These are phyloP conservation scores for Cladosporium phlei DNA, from an alignment of 2,329 filamentous ascomycete genomes.

Conservation along the genomic window DNA sequence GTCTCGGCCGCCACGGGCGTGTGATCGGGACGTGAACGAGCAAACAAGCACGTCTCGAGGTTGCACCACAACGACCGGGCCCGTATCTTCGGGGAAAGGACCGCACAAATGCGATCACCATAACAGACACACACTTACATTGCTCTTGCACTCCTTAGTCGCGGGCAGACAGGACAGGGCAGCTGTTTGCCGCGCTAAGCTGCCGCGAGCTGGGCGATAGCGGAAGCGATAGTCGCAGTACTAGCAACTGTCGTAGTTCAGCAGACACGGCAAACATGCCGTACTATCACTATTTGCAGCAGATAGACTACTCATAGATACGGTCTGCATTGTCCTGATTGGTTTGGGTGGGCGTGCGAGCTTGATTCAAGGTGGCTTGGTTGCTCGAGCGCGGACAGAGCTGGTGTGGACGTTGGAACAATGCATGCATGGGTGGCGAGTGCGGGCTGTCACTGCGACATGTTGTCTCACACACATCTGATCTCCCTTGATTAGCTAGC, in stretches of 20 bases:
- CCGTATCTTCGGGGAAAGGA: slow-evolving; percentile 3
- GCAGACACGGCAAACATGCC: too few species aligned
- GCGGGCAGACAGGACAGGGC: slow-evolving; percentile 4
- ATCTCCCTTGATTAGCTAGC: slow-evolving; percentile 7
- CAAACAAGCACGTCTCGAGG: slow-evolving; percentile 4
- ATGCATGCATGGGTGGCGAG: slow-evolving; percentile 12
- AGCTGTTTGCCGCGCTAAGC: slow-evolving; percentile 9
- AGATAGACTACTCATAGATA: too few species aligned
- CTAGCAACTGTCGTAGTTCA: too few species aligned
- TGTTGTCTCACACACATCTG: slow-evolving; percentile 9
- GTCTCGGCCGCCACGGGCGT: slow-evolving; percentile 9
- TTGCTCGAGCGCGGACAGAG: slow-evolving; percentile 4
- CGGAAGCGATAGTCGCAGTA: neutral
- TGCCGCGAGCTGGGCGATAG: neutral
- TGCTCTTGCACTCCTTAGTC: too few species aligned
- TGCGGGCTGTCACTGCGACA: slow-evolving; percentile 11
- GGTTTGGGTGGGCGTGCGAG: neutral
- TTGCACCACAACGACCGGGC: neutral
- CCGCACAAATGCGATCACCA: slow-evolving; percentile 9
- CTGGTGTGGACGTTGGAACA: neutral
- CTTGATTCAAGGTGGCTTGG: slow-evolving; percentile 4
- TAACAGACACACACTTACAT: neutral
- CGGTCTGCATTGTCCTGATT: slow-evolving; percentile 12
- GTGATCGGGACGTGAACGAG: slow-evolving; percentile 5
- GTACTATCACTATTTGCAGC: too few species aligned